Base-by-base conservation (phyloP, 23 red algal genomes). In the Cyanidiococcus yangmingshanensis region DNA sequence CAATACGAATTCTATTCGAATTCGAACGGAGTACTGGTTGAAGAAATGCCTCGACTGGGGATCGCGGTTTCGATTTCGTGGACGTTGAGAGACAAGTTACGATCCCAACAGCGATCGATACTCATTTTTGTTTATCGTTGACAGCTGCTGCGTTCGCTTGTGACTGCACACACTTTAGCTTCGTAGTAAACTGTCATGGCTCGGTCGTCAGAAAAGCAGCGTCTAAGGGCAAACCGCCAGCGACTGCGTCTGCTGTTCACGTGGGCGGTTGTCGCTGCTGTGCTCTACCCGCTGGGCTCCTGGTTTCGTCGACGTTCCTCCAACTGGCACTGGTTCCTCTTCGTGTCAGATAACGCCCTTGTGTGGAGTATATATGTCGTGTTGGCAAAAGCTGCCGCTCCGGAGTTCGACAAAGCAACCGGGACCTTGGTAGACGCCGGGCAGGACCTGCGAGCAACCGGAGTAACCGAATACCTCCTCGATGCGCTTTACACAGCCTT, bases 361-460 rank as follows among this genome's bases (percentile, higher is more conserved):
- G n/a, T 71, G 7, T 71, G 63, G 63, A 32, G 21, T 25, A 2
- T 71, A 29, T 71, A 71, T 30, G n/a, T 3, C 27, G 32, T 25
- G n/a, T 30, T 71, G 12, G n/a, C 7, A 17, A 12, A 30, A 29
- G 63, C 63, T 25, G 63, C 63, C 3, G 63, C 63, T 27, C 63
- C 63, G 12, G 63, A 71, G 63, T 71, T 32, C 63, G 63, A 71
- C 32, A 35, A 25, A 7, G 63, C 63, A 35, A 71, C n/a, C 27
- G 63, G 63, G 12, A 29, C 63, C n/a, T 35, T 71, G 63, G 21
- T 71, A 3, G n/a, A 71, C 32, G 63, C 63, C 63, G 63, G 63
- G 12, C 63, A 17, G n/a, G 63, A 71, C 32, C 63, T 71, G 63
- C 12, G 63, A 12, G 32, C 63, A 30, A 12, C 63, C 3, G 63